Evolutionary conservation across 208 protist species (phyloP).

Genomic region (Histomonas meleagridis): DNA sequence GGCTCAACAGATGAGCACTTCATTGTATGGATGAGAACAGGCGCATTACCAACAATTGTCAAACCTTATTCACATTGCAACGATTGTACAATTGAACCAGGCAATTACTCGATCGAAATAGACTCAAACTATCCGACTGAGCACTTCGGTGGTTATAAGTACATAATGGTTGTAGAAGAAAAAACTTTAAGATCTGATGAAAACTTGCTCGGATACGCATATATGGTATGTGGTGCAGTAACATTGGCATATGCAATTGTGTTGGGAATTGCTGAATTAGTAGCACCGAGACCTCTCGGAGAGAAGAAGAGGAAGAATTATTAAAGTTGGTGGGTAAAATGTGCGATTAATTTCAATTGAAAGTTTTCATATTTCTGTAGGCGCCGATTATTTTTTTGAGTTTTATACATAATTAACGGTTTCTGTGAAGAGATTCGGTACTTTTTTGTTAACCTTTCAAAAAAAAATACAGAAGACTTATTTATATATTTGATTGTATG

Average conservation of each 20-base stretch:
- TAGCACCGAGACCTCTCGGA: not conserved
- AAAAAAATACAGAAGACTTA: no score
- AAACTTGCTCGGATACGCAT: not conserved
- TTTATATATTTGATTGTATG: no score
- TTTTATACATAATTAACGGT: no score
- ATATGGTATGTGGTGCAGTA: not conserved
- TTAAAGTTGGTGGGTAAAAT: no score
- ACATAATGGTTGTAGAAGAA: not conserved
- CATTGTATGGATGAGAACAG: conserved; percentile 26
- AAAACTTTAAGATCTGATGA: not conserved
- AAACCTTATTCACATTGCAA: not conserved
- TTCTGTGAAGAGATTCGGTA: no score
- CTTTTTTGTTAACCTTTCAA: no score
- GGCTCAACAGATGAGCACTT: not conserved
- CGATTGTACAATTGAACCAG: not conserved
- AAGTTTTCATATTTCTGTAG: no score
- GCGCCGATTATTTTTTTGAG: no score
- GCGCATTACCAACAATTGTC: not conserved
- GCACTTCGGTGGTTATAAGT: not conserved
- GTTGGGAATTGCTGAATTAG: not conserved
- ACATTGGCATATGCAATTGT: not conserved
- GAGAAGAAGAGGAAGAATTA: no score
- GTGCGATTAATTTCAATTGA: no score
- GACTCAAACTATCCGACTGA: not conserved
- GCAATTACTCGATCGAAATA: not conserved